Percentiles rank a stretch among this genome's conserved stretches.
Conservation (phyloP, 805 yeast species). For the Pichia phayaonensis region DNA sequence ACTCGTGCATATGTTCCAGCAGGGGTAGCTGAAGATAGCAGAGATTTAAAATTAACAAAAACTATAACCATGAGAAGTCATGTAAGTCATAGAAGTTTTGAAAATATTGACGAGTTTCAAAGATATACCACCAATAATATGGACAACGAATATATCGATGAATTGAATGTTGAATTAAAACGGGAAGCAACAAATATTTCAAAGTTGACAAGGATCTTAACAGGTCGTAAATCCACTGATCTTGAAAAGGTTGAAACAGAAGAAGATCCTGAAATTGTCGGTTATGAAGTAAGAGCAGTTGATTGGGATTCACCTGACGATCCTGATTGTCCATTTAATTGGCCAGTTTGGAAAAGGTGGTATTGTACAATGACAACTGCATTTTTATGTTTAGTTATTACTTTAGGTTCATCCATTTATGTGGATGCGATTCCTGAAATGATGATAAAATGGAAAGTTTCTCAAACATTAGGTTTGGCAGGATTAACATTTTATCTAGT, state of each 20-base stretch:
- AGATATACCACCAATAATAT: neutral
- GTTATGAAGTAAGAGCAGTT: constrained; percentile 33
- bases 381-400: constrained; percentile 54
- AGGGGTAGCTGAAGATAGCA: neutral
- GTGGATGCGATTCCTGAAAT: constrained; percentile 59
- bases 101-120: constrained; percentile 2
- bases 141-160: constrained; percentile 17
- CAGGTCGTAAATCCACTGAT: constrained; percentile 8
- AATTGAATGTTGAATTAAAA: constrained; percentile 17
- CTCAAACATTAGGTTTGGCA: constrained; percentile 53
- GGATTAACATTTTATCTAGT: constrained; percentile 65
- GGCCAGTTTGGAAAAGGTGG: constrained; percentile 64
- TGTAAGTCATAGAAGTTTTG: neutral
- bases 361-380: constrained; percentile 58
- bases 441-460: constrained; percentile 38
- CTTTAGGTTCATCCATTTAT: constrained; percentile 69
- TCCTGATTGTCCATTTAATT: constrained; percentile 57
- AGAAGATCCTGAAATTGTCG: constrained; percentile 17
- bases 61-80: constrained; percentile 4
- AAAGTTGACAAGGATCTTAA: constrained; percentile 12
- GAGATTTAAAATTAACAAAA: neutral
- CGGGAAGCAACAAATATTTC: constrained; percentile 18
- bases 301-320: constrained; percentile 59
- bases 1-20: neutral
- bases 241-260: constrained; percentile 16